Evolutionary conservation across 1,139 yeast species (phyloP).

Genomic region (Yamadazyma sp.): DNA sequence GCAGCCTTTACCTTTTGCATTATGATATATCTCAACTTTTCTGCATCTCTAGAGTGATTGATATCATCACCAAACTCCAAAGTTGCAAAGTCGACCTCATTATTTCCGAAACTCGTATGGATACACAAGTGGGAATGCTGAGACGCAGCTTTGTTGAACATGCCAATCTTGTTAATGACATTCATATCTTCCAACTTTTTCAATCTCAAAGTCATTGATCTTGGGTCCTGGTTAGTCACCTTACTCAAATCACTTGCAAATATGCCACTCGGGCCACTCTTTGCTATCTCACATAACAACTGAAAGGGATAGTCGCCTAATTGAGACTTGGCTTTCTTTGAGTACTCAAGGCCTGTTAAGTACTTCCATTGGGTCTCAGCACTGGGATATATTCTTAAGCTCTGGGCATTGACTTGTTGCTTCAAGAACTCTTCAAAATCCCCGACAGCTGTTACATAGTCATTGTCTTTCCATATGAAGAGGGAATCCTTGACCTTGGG

Average conservation of each 20-base stretch:
- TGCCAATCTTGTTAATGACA: constrained; percentile 42
- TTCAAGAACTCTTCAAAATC: constrained; percentile 22
- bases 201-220: constrained; percentile 65
- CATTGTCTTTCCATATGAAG: constrained; percentile 17
- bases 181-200: constrained; percentile 52
- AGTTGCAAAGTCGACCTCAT: constrained; percentile 36
- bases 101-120: constrained; percentile 42
- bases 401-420: constrained; percentile 16
- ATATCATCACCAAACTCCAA: constrained; percentile 26
- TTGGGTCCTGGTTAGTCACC: constrained; percentile 66
- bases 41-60: constrained; percentile 31
- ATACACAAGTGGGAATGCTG: constrained; percentile 53
- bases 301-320: constrained; percentile 46
- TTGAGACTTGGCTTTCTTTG: constrained; percentile 30
- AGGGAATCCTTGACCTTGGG: constrained; percentile 12
- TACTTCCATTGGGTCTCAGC: constrained; percentile 43
- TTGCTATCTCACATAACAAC: constrained; percentile 51
- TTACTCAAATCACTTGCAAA: constrained; percentile 56
- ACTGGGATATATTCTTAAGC: constrained; percentile 31
- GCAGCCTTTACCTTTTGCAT: constrained; percentile 61
- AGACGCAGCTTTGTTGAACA: constrained; percentile 41
- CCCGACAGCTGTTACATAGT: constrained; percentile 9
- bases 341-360: constrained; percentile 38
- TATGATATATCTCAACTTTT: constrained; percentile 35
- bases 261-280: constrained; percentile 54